phyloP scores from a whole-genome alignment of 2,329 filamentous ascomycete species.

The Alternaria rosae region DNA sequence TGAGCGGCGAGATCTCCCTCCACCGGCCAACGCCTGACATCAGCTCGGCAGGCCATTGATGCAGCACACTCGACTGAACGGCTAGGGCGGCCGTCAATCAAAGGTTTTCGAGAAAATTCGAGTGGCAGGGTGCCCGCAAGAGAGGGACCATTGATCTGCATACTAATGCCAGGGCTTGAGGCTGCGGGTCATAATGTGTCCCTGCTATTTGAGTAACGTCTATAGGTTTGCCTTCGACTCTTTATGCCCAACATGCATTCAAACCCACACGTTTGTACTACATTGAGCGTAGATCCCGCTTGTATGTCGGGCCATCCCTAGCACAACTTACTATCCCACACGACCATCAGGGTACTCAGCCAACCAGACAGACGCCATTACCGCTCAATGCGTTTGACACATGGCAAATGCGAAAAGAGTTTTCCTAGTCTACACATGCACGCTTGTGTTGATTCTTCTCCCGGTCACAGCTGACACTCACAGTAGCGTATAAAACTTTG shows the following conservation, averaged over 20 bases:
- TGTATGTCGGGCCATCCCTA: conserved; percentile 2
- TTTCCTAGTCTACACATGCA: conserved; percentile 8
- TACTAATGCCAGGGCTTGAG: not conserved
- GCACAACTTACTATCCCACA: conserved; percentile 15
- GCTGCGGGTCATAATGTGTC: conserved; percentile 1
- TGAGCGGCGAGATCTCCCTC: not conserved
- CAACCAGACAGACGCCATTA: conserved; percentile 26
- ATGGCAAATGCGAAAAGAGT: conserved; percentile 11
- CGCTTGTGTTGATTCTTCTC: not conserved
- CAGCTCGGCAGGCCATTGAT: not conserved
- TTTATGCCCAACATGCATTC: not conserved
- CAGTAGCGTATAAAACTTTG: conserved; percentile 1
- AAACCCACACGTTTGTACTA: conserved; percentile 3
- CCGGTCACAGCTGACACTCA: not conserved
- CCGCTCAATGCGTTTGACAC: not conserved
- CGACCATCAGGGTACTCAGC: conserved; percentile 38
- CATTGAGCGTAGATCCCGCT: conserved; percentile 11
- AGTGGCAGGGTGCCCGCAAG: not conserved
- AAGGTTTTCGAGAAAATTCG: not conserved
- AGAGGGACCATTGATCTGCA: not conserved
- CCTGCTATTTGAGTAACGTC: not conserved
- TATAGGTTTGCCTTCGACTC: not conserved
- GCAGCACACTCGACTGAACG: not conserved
- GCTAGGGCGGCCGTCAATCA: not conserved
- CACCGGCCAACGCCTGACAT: not conserved